Base-by-base conservation (phyloP, 768 basidiomycete species). In the Boletus edulis region DNA sequence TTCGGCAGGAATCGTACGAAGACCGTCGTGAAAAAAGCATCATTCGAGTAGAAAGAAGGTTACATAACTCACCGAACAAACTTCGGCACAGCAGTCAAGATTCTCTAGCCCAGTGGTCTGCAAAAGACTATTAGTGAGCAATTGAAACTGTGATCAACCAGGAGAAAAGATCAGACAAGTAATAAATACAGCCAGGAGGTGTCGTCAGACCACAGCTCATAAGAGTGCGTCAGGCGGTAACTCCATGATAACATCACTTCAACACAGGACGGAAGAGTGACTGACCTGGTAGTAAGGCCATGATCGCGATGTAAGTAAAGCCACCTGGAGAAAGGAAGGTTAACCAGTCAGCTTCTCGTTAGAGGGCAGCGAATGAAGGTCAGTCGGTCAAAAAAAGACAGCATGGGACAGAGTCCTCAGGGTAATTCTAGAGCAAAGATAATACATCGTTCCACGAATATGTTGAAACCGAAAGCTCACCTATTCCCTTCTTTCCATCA, bases 1-100 rank as follows among this genome's bases (percentile, higher is more conserved):
- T 89, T 90, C 87, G 87, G 85, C 86, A 89, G 70, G 56, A 59
- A 35, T 74, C 55, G 58, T 89, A 88, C 87, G 87, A 87, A 90
- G 88, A 89, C 87, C 87, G 18, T 61, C 58, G 51, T 59, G 59
- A 38, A 61, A 37, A 60, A 40, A 31, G 27, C 46, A 59, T 49
- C 46, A 31, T 46, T 20, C 3, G 20, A 15, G 17, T 14, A 11
- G 34, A n/a, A n/a, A 18, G 17, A 10, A 35, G 11, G 11, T 37
- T 2, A 11, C 5, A 0, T 8, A 20, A 41, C 32, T 35, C n/a
- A 60, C 46, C 32, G 0, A 43, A 8, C 20, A 14, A 4, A 12
- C 10, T 3, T 22, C 15, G n/a, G 31, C 14, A 18, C 14, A 18
- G 20, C 3, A 29, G 3, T 5, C 20, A 20, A 17, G 1, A 43